Evolutionary conservation across 2,329 filamentous ascomycete genomes (phyloP).

Genomic region (Amylocarpus encephaloides): DNA sequence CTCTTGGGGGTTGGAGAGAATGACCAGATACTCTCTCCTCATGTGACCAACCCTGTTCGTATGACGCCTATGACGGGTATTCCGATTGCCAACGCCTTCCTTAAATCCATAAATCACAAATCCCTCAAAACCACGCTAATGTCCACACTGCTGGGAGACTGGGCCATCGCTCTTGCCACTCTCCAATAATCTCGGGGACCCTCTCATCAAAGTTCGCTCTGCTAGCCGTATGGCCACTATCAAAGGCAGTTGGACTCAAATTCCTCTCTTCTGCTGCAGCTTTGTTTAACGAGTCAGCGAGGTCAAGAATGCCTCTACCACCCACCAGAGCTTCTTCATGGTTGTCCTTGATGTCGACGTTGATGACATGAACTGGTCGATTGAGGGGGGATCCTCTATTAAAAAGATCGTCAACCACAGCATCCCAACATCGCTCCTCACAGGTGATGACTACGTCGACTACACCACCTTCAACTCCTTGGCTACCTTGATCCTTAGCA

Average conservation of each 20-base stretch:
- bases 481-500: constrained; percentile 65
- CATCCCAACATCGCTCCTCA: constrained; percentile 97
- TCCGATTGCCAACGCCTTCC: constrained; percentile 17
- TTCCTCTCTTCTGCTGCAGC: constrained; percentile 73
- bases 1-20: too few species aligned
- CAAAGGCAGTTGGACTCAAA: constrained; percentile 55
- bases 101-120: constrained; percentile 8
- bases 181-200: constrained; percentile 83
- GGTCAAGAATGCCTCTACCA: constrained; percentile 83
- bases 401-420: constrained; percentile 88
- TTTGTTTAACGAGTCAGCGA: constrained; percentile 78
- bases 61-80: constrained; percentile 21
- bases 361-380: constrained; percentile 92
- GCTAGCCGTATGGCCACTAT: constrained; percentile 59
- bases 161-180: constrained; percentile 95
- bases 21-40: neutral
- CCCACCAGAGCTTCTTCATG: constrained; percentile 93
- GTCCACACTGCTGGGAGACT: constrained; percentile 90
- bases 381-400: constrained; percentile 82
- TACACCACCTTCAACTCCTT: constrained; percentile 79
- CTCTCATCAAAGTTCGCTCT: constrained; percentile 81
- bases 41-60: neutral
- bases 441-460: constrained; percentile 96
- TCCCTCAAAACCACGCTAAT: constrained; percentile 76
- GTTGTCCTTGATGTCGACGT: constrained; percentile 97